These are phyloP conservation scores for Amaranthus hypochondriacus DNA, from an alignment of 148 eudicot genomes.

Conservation along the genomic window DNA sequence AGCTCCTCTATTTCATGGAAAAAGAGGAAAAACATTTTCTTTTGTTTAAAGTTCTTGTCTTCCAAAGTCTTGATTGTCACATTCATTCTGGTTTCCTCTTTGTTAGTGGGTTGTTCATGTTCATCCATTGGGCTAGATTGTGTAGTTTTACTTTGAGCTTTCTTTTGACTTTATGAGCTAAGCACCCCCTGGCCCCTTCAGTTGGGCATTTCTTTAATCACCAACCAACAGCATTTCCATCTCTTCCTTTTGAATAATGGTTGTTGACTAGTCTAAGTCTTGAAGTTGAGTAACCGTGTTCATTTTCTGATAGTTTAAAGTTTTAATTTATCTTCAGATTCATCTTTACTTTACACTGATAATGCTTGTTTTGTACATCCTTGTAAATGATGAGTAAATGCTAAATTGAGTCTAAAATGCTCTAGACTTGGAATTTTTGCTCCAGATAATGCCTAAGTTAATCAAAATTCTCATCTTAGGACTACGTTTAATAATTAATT, in stretches of 20 bases:
- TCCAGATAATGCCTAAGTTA: too few species aligned
- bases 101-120: slow-evolving; percentile 16
- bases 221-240: slow-evolving; percentile 22
- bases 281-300: neutral
- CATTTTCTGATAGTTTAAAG: neutral
- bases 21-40: neutral
- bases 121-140: slow-evolving; percentile 17
- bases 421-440: too few species aligned
- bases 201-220: slow-evolving; percentile 15
- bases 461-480: too few species aligned
- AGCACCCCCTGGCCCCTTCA: neutral
- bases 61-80: neutral
- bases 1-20: neutral
- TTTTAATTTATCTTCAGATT: neutral
- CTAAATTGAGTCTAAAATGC: too few species aligned
- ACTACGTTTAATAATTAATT: too few species aligned
- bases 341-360: neutral
- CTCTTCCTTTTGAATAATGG: slow-evolving; percentile 13
- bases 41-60: slow-evolving; percentile 14
- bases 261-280: slow-evolving; percentile 22
- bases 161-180: slow-evolving; percentile 27
- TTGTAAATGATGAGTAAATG: too few species aligned
- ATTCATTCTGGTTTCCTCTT: neutral
- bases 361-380: neutral
- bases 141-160: slow-evolving; percentile 24